Conservation (phyloP, 129 eudicot species). For the Lactuca saligna region DNA sequence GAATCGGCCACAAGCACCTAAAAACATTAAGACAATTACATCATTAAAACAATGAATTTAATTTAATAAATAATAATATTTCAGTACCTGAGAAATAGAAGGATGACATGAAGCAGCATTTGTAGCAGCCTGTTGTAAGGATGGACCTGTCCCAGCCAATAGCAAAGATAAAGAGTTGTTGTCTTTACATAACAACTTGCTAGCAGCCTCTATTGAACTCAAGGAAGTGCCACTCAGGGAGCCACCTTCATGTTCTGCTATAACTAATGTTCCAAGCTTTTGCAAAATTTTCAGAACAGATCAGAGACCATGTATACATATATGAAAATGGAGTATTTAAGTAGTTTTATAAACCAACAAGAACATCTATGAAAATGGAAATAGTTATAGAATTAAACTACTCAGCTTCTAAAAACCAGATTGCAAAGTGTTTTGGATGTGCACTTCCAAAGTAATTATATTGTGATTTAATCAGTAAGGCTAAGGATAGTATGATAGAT, state of each 20-base stretch:
- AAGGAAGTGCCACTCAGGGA: constrained; percentile 62
- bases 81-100: constrained; percentile 67
- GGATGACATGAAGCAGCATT: constrained; percentile 92
- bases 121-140: constrained; percentile 76
- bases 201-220: constrained; percentile 87
- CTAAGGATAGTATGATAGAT: not conserved
- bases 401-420: constrained; percentile 1
- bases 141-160: constrained; percentile 87
- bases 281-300: constrained; percentile 2
- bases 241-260: constrained; percentile 93
- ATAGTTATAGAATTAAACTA: too few relatives aligned
- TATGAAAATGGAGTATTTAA: too few relatives aligned
- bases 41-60: not conserved
- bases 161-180: constrained; percentile 58
- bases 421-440: not conserved
- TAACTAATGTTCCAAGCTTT: constrained; percentile 86
- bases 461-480: too few relatives aligned
- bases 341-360: too few relatives aligned
- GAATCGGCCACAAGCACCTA: constrained; percentile 90
- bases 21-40: constrained; percentile 7
- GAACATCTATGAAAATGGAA: too few relatives aligned
- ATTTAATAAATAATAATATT: too few relatives aligned
- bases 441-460: not conserved
- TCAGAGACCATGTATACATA: not conserved
- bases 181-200: constrained; percentile 52